phyloP scores from a whole-genome alignment of 2,329 filamentous ascomycete species.

The Intubia oerlemansii region DNA sequence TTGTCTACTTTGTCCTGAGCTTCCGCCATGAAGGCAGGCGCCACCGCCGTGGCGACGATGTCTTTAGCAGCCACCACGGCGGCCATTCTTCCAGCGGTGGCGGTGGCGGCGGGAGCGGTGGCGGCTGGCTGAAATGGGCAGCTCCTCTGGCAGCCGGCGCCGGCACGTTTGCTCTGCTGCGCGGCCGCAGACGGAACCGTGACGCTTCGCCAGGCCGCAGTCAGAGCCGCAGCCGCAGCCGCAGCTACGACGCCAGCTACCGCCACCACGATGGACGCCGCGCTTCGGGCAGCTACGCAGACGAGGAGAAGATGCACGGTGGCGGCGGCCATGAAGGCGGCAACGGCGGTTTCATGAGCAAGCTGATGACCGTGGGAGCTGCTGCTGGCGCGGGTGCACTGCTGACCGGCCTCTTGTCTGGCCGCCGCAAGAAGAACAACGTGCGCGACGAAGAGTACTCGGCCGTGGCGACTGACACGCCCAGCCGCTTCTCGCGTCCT shows the following conservation, averaged over 20 bases:
- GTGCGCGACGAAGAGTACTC: slow-evolving; percentile 35
- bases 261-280: too few relatives aligned
- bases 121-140: slow-evolving; percentile 23
- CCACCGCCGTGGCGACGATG: slow-evolving; percentile 19
- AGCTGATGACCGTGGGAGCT: slow-evolving; percentile 20
- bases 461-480: slow-evolving; percentile 39
- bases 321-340: slow-evolving; percentile 19
- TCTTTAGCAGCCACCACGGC: too few relatives aligned
- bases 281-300: slow-evolving; percentile 33
- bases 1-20: slow-evolving; percentile 61
- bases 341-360: slow-evolving; percentile 36
- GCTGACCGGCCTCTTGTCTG: slow-evolving; percentile 34
- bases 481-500: slow-evolving; percentile 18
- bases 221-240: slow-evolving; percentile 8
- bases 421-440: slow-evolving; percentile 20
- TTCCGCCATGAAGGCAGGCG: slow-evolving; percentile 42
- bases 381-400: slow-evolving; percentile 40
- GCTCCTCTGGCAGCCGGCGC: slow-evolving; percentile 30
- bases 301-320: slow-evolving; percentile 45
- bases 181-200: slow-evolving; percentile 17
- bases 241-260: slow-evolving; percentile 29
- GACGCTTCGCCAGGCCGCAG: slow-evolving; percentile 10
- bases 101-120: too few relatives aligned
- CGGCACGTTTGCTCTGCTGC: slow-evolving; percentile 24
- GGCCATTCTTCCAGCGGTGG: too few relatives aligned